Evolutionary conservation across 2,329 filamentous ascomycete species (phyloP).

Genomic region (Cladosporium sp.): DNA sequence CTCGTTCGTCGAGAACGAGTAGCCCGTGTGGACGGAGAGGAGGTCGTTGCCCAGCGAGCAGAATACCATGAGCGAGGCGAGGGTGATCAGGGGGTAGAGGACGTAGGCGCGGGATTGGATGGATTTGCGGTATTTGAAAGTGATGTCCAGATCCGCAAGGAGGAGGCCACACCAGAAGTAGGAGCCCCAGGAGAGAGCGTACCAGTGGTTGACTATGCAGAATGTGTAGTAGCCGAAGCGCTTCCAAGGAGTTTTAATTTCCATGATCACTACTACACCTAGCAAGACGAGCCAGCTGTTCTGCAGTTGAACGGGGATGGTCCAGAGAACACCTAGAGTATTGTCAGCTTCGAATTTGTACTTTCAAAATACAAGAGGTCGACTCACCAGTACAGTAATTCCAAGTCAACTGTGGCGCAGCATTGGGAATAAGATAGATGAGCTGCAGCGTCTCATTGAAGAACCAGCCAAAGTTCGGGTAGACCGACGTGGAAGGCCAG

Average conservation of each 20-base stretch:
- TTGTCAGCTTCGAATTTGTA: background rate
- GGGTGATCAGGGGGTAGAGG: slow-evolving; percentile 35
- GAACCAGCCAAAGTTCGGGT: slow-evolving; percentile 40
- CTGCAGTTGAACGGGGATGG: slow-evolving; percentile 47
- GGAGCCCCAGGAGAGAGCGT: slow-evolving; percentile 43
- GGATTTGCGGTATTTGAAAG: slow-evolving; percentile 41
- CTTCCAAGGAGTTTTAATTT: slow-evolving; percentile 45
- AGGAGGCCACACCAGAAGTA: slow-evolving; percentile 45
- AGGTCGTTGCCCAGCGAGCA: slow-evolving; percentile 38
- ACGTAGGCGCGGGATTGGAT: slow-evolving; percentile 32
- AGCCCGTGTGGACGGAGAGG: slow-evolving; percentile 34
- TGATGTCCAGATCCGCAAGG: slow-evolving; percentile 45
- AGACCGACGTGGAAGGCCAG: slow-evolving; percentile 42
- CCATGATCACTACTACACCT: slow-evolving; percentile 39
- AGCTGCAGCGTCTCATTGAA: slow-evolving; percentile 43
- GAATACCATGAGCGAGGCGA: slow-evolving; percentile 32
- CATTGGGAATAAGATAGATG: slow-evolving; percentile 45
- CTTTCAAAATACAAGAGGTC: background rate
- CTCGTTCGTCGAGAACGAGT: slow-evolving; percentile 31
- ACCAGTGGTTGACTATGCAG: slow-evolving; percentile 44
- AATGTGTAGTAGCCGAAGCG: slow-evolving; percentile 43
- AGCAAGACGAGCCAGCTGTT: slow-evolving; percentile 42
- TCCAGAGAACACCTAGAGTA: slow-evolving; percentile 39
- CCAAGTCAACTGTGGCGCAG: slow-evolving; percentile 43
- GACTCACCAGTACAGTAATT: slow-evolving; percentile 43